A percentile compares a stretch with the other conserved stretches of the same genome.
phyloP scores from a whole-genome alignment of 106 monocot genomes.

The Iris macrosiphon region DNA sequence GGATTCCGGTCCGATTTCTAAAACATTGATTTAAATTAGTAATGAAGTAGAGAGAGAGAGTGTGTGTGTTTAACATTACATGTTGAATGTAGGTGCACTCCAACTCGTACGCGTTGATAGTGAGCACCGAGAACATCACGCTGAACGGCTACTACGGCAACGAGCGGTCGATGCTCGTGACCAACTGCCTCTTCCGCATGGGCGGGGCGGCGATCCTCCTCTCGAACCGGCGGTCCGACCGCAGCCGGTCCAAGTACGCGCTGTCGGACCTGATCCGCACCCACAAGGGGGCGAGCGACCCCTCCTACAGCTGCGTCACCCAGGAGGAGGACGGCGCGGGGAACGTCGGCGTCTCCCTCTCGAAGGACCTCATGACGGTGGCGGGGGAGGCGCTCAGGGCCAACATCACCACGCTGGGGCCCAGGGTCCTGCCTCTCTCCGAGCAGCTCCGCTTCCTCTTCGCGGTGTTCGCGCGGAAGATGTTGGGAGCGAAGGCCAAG shows the following conservation, averaged over 20 bases:
- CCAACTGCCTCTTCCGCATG: slow-evolving; percentile 24
- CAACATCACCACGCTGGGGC: slow-evolving; percentile 12
- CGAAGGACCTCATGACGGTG: slow-evolving; percentile 13
- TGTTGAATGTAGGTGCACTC: slow-evolving; percentile 8
- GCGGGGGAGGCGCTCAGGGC: slow-evolving; percentile 17
- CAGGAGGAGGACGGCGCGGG: slow-evolving; percentile 15
- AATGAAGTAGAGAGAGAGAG: no score
- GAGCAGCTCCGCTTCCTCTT: slow-evolving; percentile 10
- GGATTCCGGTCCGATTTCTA: no score
- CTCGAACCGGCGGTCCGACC: slow-evolving; percentile 9
- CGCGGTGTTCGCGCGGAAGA: neutral
- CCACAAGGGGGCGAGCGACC: slow-evolving; percentile 10
- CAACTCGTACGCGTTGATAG: slow-evolving; percentile 12
- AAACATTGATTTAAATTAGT: no score
- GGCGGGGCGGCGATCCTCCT: slow-evolving; percentile 18
- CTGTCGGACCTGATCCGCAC: slow-evolving; percentile 11
- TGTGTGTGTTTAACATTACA: no score
- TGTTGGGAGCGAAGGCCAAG: neutral
- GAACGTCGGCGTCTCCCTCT: slow-evolving; percentile 14
- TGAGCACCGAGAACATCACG: slow-evolving; percentile 22
- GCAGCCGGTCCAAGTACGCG: slow-evolving; percentile 10
- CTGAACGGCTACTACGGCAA: slow-evolving; percentile 23
- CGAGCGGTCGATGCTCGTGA: slow-evolving; percentile 17
- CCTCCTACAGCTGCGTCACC: slow-evolving; percentile 11
- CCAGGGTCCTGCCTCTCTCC: slow-evolving; percentile 13